These are phyloP conservation scores for Puccinia novopanici DNA, from an alignment of 1,284 basidiomycete genomes.

Conservation along the genomic window DNA sequence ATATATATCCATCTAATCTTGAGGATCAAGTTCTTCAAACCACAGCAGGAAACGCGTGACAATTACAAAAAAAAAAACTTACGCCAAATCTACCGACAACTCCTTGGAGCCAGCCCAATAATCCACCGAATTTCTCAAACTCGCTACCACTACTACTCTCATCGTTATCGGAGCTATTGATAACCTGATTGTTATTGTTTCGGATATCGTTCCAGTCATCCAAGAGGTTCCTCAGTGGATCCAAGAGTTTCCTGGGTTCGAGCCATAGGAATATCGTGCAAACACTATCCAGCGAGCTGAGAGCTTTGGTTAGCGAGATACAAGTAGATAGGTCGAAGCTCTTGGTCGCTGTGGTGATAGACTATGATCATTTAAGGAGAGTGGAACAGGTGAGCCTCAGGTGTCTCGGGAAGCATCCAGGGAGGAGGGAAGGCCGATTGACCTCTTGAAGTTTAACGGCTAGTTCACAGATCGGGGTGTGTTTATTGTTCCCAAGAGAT, in stretches of 20 bases:
- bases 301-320: conserved; percentile 23
- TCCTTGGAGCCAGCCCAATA: conserved; percentile 44
- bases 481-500: conserved; percentile 7
- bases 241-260: conserved; percentile 15
- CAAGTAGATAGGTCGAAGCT: conserved; percentile 36
- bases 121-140: conserved; percentile 37
- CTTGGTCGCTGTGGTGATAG: conserved; percentile 15
- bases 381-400: neutral
- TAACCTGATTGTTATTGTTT: neutral
- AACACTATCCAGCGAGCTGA: conserved; percentile 21
- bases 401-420: neutral
- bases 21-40: neutral
- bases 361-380: neutral
- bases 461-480: conserved; percentile 14
- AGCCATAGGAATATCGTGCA: conserved; percentile 38
- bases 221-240: conserved; percentile 8
- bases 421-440: neutral
- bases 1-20: too few species aligned
- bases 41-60: neutral
- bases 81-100: conserved; percentile 36
- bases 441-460: conserved; percentile 20
- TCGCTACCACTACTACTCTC: conserved; percentile 29
- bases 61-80: neutral
- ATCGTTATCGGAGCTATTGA: conserved; percentile 9
- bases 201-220: conserved; percentile 33